phyloP scores from a whole-genome alignment of 108 stramenopile genomes.

The Cyclotella distinguenda region DNA sequence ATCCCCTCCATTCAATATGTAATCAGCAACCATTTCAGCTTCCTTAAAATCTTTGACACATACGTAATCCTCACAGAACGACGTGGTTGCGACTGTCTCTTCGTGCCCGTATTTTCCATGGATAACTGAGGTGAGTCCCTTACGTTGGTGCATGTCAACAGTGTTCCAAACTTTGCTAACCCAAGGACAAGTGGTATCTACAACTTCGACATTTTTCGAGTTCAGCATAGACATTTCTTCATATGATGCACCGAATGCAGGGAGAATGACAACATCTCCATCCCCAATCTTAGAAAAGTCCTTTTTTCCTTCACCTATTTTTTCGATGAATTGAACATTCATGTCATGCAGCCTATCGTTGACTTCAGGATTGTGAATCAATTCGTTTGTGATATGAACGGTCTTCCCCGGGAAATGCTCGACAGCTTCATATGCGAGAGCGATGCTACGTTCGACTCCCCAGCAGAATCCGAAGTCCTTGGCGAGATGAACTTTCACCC shows the following conservation, averaged over 20 bases:
- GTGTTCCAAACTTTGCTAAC: conserved; percentile 98
- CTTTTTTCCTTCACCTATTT: conserved; percentile 69
- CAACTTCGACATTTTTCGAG: conserved; percentile 87
- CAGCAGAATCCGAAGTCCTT: conserved; percentile 89
- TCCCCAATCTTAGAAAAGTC: conserved; percentile 76
- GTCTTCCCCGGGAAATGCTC: conserved; percentile 86
- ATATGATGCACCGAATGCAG: conserved; percentile 94
- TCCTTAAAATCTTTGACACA: conserved; percentile 95
- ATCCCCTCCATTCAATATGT: conserved; percentile 92
- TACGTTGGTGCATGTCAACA: conserved; percentile 87
- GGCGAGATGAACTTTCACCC: conserved; percentile 80
- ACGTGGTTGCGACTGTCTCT: conserved; percentile 92
- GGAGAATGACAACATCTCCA: conserved; percentile 94
- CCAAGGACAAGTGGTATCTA: conserved; percentile 99
- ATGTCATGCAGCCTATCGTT: conserved; percentile 88
- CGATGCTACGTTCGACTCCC: conserved; percentile 92
- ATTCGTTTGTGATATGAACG: conserved; percentile 95
- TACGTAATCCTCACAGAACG: conserved; percentile 92
- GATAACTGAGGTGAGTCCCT: conserved; percentile 87
- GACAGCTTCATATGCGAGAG: conserved; percentile 91
- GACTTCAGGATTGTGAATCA: conserved; percentile 97
- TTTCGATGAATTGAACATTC: conserved; percentile 90
- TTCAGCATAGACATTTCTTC: conserved; percentile 90
- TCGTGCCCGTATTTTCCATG: conserved; percentile 96
- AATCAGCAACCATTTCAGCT: conserved; percentile 93